Conservation (phyloP, 208 protist genomes). For the Phytomonas sp. region DNA sequence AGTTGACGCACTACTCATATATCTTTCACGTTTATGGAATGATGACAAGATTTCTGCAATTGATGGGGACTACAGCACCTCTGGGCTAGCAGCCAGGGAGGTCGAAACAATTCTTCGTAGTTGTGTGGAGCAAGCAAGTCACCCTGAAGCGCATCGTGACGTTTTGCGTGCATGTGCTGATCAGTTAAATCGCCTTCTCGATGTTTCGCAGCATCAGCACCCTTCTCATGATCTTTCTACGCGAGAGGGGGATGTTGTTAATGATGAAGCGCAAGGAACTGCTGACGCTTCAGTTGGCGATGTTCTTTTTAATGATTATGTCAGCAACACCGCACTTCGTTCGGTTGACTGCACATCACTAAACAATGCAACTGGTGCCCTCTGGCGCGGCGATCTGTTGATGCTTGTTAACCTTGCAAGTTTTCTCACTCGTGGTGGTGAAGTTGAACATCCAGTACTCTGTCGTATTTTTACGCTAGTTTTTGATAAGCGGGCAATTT, state of each 20-base stretch:
- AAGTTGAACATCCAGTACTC: constrained; percentile 26
- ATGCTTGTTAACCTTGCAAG: constrained; percentile 24
- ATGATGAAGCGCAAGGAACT: background rate
- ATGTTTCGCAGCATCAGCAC: background rate
- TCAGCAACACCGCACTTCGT: background rate
- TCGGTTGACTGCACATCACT: background rate
- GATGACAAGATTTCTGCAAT: background rate
- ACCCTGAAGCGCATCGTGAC: background rate
- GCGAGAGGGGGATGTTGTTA: background rate
- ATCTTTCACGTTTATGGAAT: constrained; percentile 1
- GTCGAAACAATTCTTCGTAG: constrained; percentile 19
- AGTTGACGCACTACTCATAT: constrained; percentile 28
- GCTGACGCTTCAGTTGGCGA: background rate
- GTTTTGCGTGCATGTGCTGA: constrained; percentile 10
- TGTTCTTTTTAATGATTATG: background rate
- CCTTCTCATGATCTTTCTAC: background rate
- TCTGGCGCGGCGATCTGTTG: constrained; percentile 24
- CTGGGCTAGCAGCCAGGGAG: constrained; percentile 4
- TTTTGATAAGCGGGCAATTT: constrained; percentile 39
- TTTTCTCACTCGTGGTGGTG: constrained; percentile 16
- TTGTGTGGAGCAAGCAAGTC: constrained; percentile 24
- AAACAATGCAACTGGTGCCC: background rate
- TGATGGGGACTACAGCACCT: background rate
- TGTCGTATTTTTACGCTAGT: constrained; percentile 29
- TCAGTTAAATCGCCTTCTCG: background rate